Conservation (phyloP, 1,284 basidiomycete species). For the Ustilago trichophora region DNA sequence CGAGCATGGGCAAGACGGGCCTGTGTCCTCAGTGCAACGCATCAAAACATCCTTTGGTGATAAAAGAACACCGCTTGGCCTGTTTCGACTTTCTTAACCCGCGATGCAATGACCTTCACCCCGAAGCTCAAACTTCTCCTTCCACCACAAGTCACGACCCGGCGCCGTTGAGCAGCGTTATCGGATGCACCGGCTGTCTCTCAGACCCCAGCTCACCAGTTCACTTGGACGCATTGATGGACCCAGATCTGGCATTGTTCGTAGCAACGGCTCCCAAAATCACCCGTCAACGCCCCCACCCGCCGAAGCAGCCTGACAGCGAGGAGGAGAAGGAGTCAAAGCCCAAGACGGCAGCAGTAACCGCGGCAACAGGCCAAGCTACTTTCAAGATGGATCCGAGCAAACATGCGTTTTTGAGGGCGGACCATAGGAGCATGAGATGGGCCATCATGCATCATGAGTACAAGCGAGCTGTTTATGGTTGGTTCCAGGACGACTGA, state of each 20-base stretch:
- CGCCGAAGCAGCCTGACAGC: constrained; percentile 11
- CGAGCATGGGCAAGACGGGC: constrained; percentile 13
- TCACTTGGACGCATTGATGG: constrained; percentile 11
- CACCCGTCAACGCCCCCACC: constrained; percentile 26
- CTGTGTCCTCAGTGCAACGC: constrained; percentile 27
- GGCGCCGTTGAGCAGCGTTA: constrained; percentile 3
- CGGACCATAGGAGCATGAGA: constrained; percentile 43
- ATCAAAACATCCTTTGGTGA: constrained; percentile 29
- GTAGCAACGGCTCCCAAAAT: constrained; percentile 35
- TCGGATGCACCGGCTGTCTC: constrained; percentile 32
- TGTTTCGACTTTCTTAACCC: constrained; percentile 42
- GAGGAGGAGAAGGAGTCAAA: not conserved
- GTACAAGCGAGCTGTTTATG: constrained; percentile 28
- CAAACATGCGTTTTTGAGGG: constrained; percentile 29
- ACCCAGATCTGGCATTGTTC: constrained; percentile 27
- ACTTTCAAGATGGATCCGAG: constrained; percentile 27
- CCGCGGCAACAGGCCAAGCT: no score
- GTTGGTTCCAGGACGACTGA: constrained; percentile 15
- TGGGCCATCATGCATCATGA: constrained; percentile 49
- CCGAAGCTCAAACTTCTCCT: no score
- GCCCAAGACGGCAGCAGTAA: not conserved
- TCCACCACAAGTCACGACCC: no score
- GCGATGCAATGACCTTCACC: constrained; percentile 17
- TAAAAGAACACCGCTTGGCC: constrained; percentile 22
- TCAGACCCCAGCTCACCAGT: constrained; percentile 3